Conservation (phyloP, 1,284 basidiomycete species). For the Tranzscheliella williamsii region DNA sequence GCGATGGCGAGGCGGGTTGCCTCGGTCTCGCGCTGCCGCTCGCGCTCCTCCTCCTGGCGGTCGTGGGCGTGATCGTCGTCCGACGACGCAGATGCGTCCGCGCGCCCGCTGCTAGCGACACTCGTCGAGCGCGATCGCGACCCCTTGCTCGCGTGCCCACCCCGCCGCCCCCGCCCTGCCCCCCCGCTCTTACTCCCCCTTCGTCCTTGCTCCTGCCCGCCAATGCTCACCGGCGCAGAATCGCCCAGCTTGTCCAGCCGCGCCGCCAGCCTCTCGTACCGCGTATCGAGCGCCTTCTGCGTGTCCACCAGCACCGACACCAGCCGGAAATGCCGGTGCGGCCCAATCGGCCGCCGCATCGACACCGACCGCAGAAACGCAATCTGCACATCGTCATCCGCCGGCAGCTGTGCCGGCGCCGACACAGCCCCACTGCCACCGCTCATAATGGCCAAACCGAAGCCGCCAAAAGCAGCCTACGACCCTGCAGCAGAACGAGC, state of each 20-base stretch:
- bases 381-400: conserved; percentile 34
- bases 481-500: no score
- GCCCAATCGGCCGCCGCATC: conserved; percentile 42
- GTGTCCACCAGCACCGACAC: conserved; percentile 38
- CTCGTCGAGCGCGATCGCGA: conserved; percentile 34
- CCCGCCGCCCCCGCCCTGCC: conserved; percentile 3
- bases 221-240: conserved; percentile 20
- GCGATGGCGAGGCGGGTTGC: conserved; percentile 25
- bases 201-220: conserved; percentile 6
- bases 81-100: no score
- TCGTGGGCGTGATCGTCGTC: no score
- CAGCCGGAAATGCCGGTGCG: conserved; percentile 54
- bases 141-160: conserved; percentile 4
- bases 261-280: conserved; percentile 11
- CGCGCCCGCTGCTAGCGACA: conserved; percentile 19
- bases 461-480: no score
- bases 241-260: conserved; percentile 29
- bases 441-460: no score
- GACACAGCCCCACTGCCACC: no score
- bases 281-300: conserved; percentile 26
- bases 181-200: background rate
- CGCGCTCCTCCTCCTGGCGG: conserved; percentile 21
- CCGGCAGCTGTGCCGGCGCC: no score
- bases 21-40: conserved; percentile 23
- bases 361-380: conserved; percentile 50